These are phyloP conservation scores for Talaromyces sp. DNA, from an alignment of 2,329 filamentous ascomycete species.

Conservation along the genomic window DNA sequence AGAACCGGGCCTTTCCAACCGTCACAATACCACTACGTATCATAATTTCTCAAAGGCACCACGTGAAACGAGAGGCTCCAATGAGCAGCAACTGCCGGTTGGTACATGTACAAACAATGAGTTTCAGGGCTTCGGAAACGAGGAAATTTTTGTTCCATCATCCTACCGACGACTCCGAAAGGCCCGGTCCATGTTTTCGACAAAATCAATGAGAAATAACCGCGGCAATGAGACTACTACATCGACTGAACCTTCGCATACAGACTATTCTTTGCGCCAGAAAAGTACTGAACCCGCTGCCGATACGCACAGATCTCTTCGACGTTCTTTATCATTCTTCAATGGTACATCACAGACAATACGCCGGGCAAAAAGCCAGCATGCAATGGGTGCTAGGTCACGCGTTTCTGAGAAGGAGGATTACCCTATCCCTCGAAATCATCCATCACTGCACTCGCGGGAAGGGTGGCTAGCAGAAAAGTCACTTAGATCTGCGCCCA, in stretches of 20 bases:
- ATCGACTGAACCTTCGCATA: slow-evolving; percentile 10
- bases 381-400: slow-evolving; percentile 22
- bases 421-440: slow-evolving; percentile 13
- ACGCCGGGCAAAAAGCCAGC: slow-evolving; percentile 25
- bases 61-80: background rate
- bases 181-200: slow-evolving; percentile 44
- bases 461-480: slow-evolving; percentile 26
- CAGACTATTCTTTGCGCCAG: slow-evolving; percentile 8
- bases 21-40: background rate
- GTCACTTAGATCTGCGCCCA: slow-evolving; percentile 33
- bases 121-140: slow-evolving; percentile 26
- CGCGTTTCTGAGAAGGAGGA: background rate
- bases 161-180: slow-evolving; percentile 44
- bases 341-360: slow-evolving; percentile 19
- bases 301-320: slow-evolving; percentile 22
- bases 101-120: slow-evolving; percentile 25
- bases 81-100: slow-evolving; percentile 13
- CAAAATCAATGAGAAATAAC: slow-evolving; percentile 31
- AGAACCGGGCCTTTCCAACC: slow-evolving; percentile 7
- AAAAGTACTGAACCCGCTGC: slow-evolving; percentile 7
- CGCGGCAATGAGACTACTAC: slow-evolving; percentile 20
- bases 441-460: slow-evolving; percentile 18
- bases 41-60: background rate
- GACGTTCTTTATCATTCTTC: slow-evolving; percentile 40
- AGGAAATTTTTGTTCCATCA: slow-evolving; percentile 37